Conservation (phyloP, 371 early-diverging fungal species). For the Haplosporangium sp. region DNA sequence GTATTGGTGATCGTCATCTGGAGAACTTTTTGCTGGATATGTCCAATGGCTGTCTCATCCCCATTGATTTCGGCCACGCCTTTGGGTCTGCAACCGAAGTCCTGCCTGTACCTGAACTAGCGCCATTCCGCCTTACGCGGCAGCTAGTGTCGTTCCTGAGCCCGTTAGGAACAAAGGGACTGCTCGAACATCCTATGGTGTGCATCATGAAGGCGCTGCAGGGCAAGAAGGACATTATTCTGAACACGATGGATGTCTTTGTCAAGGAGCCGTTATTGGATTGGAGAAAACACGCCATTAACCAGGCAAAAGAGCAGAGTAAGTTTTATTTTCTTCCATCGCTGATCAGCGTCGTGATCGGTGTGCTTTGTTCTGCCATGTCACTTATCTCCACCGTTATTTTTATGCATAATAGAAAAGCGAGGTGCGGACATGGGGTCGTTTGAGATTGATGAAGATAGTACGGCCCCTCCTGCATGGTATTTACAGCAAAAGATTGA, state of each 20-base stretch:
- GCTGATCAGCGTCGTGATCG: background rate
- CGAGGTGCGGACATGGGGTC: conserved; percentile 47
- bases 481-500: conserved; percentile 81
- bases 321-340: conserved; percentile 21
- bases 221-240: conserved; percentile 83
- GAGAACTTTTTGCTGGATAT: conserved; percentile 97
- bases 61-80: conserved; percentile 98
- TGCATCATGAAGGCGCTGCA: conserved; percentile 89
- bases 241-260: conserved; percentile 94
- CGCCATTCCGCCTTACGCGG: conserved; percentile 98
- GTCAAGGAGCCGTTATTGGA: conserved; percentile 96
- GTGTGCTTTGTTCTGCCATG: background rate
- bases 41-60: conserved; percentile 88
- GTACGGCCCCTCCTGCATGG: conserved; percentile 67
- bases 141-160: conserved; percentile 88
- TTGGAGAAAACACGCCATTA: conserved; percentile 82
- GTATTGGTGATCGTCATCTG: conserved; percentile 98
- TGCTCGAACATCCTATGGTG: conserved; percentile 85
- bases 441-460: conserved; percentile 52
- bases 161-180: conserved; percentile 80
- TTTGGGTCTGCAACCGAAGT: conserved; percentile 92
- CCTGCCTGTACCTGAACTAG: conserved; percentile 91
- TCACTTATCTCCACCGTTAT: background rate
- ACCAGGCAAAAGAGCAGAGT: conserved; percentile 68
- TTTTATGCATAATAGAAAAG: conserved; percentile 22